Evolutionary conservation across 352 stramenopile genomes (phyloP).

Genomic region (Phytophthora kernoviae): DNA sequence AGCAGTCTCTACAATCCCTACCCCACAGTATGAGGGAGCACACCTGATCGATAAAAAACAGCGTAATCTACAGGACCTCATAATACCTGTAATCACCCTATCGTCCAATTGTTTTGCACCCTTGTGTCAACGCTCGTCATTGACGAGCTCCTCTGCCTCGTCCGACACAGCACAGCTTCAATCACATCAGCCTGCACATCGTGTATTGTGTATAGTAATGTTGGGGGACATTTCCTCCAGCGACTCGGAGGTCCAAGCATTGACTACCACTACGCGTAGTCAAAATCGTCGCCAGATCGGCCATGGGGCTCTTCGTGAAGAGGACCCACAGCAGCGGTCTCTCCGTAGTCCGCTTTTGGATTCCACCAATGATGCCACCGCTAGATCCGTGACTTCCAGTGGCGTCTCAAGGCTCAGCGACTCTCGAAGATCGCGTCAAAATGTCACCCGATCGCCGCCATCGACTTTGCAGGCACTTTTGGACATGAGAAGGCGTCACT

Average conservation of each 20-base stretch:
- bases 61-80: neutral
- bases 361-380: conserved; percentile 4
- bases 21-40: no score
- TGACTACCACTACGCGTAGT: neutral
- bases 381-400: conserved; percentile 11
- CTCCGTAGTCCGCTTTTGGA: conserved; percentile 17
- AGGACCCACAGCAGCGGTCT: conserved; percentile 16
- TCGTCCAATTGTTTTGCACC: conserved; percentile 1
- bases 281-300: conserved; percentile 13
- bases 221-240: neutral
- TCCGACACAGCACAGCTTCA: neutral
- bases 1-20: neutral
- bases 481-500: conserved; percentile 9
- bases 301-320: conserved; percentile 26
- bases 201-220: conserved; percentile 5
- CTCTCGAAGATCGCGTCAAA: conserved; percentile 1
- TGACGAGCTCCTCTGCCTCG: neutral
- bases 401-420: conserved; percentile 3
- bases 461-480: conserved; percentile 5
- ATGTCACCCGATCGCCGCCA: conserved; percentile 3
- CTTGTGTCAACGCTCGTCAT: neutral
- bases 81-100: neutral
- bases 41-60: no score
- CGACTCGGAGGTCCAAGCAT: neutral
- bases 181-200: no score